Percentiles rank a stretch among this genome's conserved stretches.
phyloP scores from a whole-genome alignment of 805 yeast species.

The Suhomyces sp. region DNA sequence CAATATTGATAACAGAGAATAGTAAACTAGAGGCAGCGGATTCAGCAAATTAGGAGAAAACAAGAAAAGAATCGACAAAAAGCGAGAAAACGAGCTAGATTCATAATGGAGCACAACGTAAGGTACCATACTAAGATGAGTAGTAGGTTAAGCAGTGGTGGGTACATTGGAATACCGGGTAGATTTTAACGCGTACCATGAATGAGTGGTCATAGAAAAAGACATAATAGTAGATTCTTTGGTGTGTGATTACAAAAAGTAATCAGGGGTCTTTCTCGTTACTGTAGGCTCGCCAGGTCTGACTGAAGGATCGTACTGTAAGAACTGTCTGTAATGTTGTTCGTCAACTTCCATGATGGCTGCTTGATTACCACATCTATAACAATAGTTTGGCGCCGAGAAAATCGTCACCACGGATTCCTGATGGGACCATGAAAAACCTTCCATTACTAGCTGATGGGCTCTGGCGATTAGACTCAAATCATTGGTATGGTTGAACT shows the following conservation, averaged over 20 bases:
- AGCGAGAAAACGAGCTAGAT: background rate
- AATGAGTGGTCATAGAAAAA: background rate
- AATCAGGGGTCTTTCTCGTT: slow-evolving; percentile 94
- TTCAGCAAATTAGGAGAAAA: background rate
- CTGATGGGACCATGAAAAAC: slow-evolving; percentile 92
- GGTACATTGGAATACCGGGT: background rate
- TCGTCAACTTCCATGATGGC: slow-evolving; percentile 98
- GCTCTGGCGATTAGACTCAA: slow-evolving; percentile 87
- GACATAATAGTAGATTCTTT: background rate
- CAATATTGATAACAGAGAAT: slow-evolving; percentile 2
- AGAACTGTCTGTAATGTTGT: slow-evolving; percentile 82
- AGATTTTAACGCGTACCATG: background rate
- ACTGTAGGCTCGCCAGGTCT: slow-evolving; percentile 98
- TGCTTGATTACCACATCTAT: slow-evolving; percentile 97
- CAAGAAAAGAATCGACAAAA: background rate
- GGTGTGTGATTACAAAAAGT: slow-evolving; percentile 59
- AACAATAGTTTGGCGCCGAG: slow-evolving; percentile 94
- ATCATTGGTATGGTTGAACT: slow-evolving; percentile 88
- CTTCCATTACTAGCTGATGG: slow-evolving; percentile 97
- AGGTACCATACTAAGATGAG: background rate
- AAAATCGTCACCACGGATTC: slow-evolving; percentile 92
- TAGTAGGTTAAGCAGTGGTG: background rate
- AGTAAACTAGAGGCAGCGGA: background rate
- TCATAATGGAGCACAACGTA: background rate
- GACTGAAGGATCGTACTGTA: slow-evolving; percentile 94